Evolutionary conservation across 2,329 filamentous ascomycete genomes (phyloP), one percentile per base, ranked within the genome.

Genomic region (Chaetomium strumarium): DNA sequence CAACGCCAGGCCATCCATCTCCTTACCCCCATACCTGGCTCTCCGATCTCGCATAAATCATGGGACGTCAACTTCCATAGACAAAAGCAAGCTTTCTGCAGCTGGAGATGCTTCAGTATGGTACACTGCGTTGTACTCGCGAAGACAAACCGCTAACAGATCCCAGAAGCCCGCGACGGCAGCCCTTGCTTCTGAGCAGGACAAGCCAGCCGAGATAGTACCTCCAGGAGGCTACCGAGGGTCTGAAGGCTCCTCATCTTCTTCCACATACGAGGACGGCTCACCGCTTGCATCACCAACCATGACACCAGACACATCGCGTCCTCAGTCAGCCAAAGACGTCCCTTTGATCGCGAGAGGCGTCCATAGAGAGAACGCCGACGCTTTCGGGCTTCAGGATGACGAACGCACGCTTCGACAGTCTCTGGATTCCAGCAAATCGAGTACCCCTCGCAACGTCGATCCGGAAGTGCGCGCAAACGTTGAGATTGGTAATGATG

Each of bases 261-360:
- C 70, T 1, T 74, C 73, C 0, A 71, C 68, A 6, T 71, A 66
- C 29, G 71, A 70, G 47, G 72, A 73, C 34, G 64, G 63, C 10
- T 69, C 68, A 2, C 67, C 68, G 2, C 67, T 68, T 5, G 65
- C 69, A 1, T 71, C 70, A 1, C 66, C 67, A 12, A 63, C 63
- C 1, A 71, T 68, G 5, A 75, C 71, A 0, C 71, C 71, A 4
- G 69, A 72, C 45, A 73, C 68, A 7, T 73, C 71, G 5, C 63
- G 71, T n/a, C 71, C 72, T 3, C 72, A 73, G 47, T 73, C 70
- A 5, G 62, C 65, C 10, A 70, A 68, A 53, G 71, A 66, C n/a
- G 17, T 59, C 6, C 49, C 64, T 8, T 55, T 62, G 1, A 51
- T 60, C 4, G 41, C 56, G 0, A 65, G 63, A 7, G 55, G 61